These are phyloP conservation scores for Bisporella sp. DNA, from an alignment of 2,329 filamentous ascomycete genomes.

Conservation along the genomic window DNA sequence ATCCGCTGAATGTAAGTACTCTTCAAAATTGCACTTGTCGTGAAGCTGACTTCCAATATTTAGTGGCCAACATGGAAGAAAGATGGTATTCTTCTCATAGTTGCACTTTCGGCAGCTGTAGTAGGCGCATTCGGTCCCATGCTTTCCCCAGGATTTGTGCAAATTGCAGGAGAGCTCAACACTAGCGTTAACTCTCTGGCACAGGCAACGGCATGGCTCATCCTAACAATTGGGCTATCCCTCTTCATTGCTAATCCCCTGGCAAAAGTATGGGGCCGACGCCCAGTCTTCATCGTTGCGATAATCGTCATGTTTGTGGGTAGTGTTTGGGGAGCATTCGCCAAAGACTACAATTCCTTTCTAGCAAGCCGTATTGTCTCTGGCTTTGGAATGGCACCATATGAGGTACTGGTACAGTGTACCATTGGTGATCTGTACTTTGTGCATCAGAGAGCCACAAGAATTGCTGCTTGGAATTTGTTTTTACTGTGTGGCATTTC, in stretches of 20 bases:
- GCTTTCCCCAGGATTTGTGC: slow-evolving; percentile 42
- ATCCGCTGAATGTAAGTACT: slow-evolving; percentile 37
- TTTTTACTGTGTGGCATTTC: slow-evolving; percentile 33
- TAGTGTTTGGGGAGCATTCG: slow-evolving; percentile 40
- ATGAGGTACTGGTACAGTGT: slow-evolving; percentile 45
- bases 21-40: background rate
- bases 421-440: slow-evolving; percentile 39
- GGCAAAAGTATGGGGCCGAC: slow-evolving; percentile 42
- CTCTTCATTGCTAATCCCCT: slow-evolving; percentile 45
- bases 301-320: slow-evolving; percentile 40
- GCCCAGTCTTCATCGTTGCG: slow-evolving; percentile 42
- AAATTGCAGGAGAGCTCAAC: slow-evolving; percentile 35
- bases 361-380: slow-evolving; percentile 39
- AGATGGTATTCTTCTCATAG: slow-evolving; percentile 38
- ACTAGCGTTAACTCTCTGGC: slow-evolving; percentile 37
- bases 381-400: slow-evolving; percentile 42
- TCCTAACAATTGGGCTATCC: slow-evolving; percentile 39
- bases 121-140: slow-evolving; percentile 45
- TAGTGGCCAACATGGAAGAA: slow-evolving; percentile 39
- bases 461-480: slow-evolving; percentile 33
- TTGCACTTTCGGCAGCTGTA: slow-evolving; percentile 38
- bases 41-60: background rate
- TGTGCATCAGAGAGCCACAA: slow-evolving; percentile 35
- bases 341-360: slow-evolving; percentile 37
- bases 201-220: slow-evolving; percentile 41